Conservation (phyloP, 2,329 filamentous ascomycete genomes). For the Diaporthe sp. region DNA sequence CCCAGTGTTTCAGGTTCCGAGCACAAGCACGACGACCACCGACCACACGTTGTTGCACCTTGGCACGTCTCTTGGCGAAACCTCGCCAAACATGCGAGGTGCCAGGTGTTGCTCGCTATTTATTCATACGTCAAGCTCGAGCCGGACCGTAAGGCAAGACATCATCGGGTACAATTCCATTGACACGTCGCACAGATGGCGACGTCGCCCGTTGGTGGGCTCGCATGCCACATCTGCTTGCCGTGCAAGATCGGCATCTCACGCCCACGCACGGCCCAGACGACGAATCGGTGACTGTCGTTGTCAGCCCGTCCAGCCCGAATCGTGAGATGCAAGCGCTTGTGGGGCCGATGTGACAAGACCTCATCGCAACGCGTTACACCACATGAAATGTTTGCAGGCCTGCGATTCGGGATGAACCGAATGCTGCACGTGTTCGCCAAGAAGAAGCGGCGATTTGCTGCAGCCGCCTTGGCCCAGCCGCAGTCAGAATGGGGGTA, state of each 20-base stretch:
- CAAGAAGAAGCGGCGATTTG: conserved; percentile 25
- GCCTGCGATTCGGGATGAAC: conserved; percentile 12
- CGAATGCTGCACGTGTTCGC: conserved; percentile 16
- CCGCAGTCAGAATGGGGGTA: conserved; percentile 7
- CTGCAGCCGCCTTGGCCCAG: conserved; percentile 11
- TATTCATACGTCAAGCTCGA: background rate
- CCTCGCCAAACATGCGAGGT: conserved; percentile 27
- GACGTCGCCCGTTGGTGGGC: background rate
- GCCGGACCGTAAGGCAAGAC: conserved; percentile 3
- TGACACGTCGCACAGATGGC: conserved; percentile 15
- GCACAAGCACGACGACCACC: background rate
- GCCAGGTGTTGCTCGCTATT: background rate
- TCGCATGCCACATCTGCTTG: background rate
- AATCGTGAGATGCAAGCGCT: conserved; percentile 41
- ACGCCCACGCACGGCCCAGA: background rate
- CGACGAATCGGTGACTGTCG: background rate
- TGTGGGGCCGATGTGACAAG: conserved; percentile 42
- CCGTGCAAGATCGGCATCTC: conserved; percentile 9
- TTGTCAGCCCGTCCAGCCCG: background rate
- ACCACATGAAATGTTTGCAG: background rate
- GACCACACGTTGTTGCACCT: conserved; percentile 11
- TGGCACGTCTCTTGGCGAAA: conserved; percentile 9
- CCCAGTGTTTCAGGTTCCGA: conserved; percentile 29
- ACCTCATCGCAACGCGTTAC: background rate
- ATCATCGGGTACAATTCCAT: background rate